phyloP scores from a whole-genome alignment of 495 filamentous ascomycete genomes.

The Penicillium canariense region DNA sequence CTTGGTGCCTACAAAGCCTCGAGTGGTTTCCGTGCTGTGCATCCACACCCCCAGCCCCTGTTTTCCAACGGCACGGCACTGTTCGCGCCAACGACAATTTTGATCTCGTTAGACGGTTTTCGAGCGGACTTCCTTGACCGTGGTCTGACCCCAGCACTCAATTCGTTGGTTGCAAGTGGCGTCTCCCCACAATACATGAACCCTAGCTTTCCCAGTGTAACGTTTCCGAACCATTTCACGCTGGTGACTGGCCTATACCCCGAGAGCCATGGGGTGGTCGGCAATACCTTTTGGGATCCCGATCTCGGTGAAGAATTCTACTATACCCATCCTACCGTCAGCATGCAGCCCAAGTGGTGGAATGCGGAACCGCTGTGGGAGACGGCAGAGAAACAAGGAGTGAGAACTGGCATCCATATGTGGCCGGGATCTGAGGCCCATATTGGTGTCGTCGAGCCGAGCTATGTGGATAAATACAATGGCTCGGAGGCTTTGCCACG shows the following conservation, averaged over 20 bases:
- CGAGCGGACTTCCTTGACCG: constrained; percentile 91
- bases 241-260: constrained; percentile 90
- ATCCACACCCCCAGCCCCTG: constrained; percentile 17
- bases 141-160: constrained; percentile 78
- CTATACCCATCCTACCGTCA: constrained; percentile 71
- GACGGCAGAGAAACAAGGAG: constrained; percentile 75
- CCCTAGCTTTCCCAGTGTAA: constrained; percentile 93
- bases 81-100: constrained; percentile 87
- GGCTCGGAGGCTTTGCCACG: constrained; percentile 65
- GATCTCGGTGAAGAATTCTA: constrained; percentile 73
- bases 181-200: constrained; percentile 88
- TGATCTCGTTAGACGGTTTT: constrained; percentile 95
- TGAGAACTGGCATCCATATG: constrained; percentile 88
- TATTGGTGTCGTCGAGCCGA: constrained; percentile 60
- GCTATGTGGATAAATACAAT: constrained; percentile 80
- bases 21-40: constrained; percentile 29
- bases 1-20: constrained; percentile 56
- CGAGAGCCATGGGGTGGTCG: constrained; percentile 89
- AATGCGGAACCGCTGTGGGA: constrained; percentile 88
- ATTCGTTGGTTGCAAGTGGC: constrained; percentile 73
- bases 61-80: constrained; percentile 68
- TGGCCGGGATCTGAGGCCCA: constrained; percentile 95
- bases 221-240: constrained; percentile 97
- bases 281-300: constrained; percentile 93
- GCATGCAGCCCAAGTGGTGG: constrained; percentile 90